Evolutionary conservation across 352 stramenopile species (phyloP), one percentile per base, ranked within the genome.

Genomic region (Globisporangium nagaii): DNA sequence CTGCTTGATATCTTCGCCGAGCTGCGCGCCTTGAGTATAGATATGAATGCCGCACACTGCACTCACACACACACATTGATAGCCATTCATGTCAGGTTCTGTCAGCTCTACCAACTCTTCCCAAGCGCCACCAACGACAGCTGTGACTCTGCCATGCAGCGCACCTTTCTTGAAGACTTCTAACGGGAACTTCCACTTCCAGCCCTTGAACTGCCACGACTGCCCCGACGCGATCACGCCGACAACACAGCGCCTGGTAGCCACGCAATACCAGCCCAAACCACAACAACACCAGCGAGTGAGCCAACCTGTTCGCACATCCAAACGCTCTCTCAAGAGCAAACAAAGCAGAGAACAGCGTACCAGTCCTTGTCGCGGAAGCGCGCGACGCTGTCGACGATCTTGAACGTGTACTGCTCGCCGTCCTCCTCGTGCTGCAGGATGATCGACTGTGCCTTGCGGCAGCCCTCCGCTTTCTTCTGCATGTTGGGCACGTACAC

Each of bases 121-220:
- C 10, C 3, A 19, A 22, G 28, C 20, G 13, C 11, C 7, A 4
- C 15, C 27, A 3, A 28, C 12, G 15, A 15, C n/a, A n/a, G n/a
- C n/a, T n/a, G n/a, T n/a, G 20, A 28, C 28, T 45, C 9, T 3
- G 12, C 27, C 3, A 4, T 2, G 17, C 19, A 55, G 39, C 47
- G 8, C 40, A 95, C 86, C 84, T 76, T 93, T 87, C 70, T 96
- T 93, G 64, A 97, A 96, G 5, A 96, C 71, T 56, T 95, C 84
- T 4, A 96, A 69, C 15, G 89, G 89, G 60, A 96, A 94, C 43
- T 93, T 90, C 77, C 82, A 96, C 68, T 96, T 91, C 89, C 89
- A 97, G 12, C 87, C 89, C 74, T 96, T 96, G 58, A 97, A 97
- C 70, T 97, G 89, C 89, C 89, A 97, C 40, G 78, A 70, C 47